Evolutionary conservation across 371 early-diverging fungal species (phyloP).

Genomic region (Umbelopsis sp.): DNA sequence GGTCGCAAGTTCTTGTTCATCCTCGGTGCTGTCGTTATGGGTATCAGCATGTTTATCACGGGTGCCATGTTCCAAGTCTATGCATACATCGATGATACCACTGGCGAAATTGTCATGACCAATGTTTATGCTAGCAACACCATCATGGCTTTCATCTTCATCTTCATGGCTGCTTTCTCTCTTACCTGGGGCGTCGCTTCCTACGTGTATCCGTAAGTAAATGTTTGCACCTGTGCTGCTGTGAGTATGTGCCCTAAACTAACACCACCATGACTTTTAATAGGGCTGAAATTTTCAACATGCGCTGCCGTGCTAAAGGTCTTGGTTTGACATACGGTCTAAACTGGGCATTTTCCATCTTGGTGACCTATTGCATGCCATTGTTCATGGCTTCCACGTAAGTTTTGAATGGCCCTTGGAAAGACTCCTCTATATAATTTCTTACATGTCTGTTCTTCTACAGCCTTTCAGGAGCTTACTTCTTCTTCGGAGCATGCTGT

Average conservation of each 20-base stretch:
- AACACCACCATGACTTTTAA: conserved; percentile 36
- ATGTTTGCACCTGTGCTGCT: too few relatives aligned
- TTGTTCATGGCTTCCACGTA: conserved; percentile 57
- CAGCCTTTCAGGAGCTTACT: conserved; percentile 51
- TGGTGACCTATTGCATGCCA: conserved; percentile 48
- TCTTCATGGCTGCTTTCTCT: conserved; percentile 58
- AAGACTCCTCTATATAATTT: too few relatives aligned
- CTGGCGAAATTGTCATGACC: conserved; percentile 32
- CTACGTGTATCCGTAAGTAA: conserved; percentile 63
- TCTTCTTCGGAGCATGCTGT: conserved; percentile 57
- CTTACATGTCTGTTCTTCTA: not conserved
- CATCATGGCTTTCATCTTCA: conserved; percentile 48
- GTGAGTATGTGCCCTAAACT: not conserved
- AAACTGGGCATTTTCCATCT: conserved; percentile 65
- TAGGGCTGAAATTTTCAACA: conserved; percentile 59
- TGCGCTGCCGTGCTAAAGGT: conserved; percentile 51
- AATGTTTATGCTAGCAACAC: conserved; percentile 36
- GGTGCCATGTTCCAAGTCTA: conserved; percentile 46
- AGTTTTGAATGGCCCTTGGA: not conserved
- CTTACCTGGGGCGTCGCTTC: conserved; percentile 59
- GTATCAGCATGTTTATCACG: conserved; percentile 46
- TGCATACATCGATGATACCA: conserved; percentile 27
- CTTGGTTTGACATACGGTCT: conserved; percentile 56
- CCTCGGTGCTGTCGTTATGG: conserved; percentile 41
- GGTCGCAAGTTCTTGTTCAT: conserved; percentile 56